phyloP scores from a whole-genome alignment of 2,329 filamentous ascomycete species.

The Botrytis squamosa region DNA sequence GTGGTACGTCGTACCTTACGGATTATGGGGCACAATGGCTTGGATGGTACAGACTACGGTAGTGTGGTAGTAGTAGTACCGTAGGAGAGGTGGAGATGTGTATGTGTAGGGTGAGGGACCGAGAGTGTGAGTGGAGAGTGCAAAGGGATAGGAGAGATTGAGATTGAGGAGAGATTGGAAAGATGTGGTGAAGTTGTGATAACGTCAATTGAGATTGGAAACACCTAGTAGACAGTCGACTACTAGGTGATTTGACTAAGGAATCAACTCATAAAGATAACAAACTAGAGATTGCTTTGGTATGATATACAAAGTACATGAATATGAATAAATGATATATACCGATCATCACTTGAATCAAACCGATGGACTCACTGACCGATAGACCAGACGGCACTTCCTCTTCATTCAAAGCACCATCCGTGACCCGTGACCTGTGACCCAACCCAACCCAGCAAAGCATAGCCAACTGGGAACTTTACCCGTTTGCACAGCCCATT shows the following conservation, averaged over 20 bases:
- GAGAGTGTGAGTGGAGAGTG: neutral
- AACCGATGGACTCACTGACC: neutral
- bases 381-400: neutral
- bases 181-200: neutral
- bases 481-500: conserved; percentile 1
- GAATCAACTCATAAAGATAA: no score
- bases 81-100: neutral
- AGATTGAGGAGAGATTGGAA: neutral
- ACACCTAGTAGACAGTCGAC: no score
- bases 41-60: neutral
- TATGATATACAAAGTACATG: neutral
- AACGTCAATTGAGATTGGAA: neutral
- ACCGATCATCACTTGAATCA: neutral
- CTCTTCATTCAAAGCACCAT: neutral
- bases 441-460: no score
- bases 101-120: neutral
- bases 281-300: neutral
- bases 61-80: neutral
- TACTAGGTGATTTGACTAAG: no score
- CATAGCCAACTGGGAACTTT: neutral
- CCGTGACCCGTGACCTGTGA: neutral
- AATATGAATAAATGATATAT: no score
- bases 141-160: neutral
- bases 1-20: neutral
- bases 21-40: neutral